These are phyloP conservation scores for Ophiostoma piceae DNA, from an alignment of 2,329 filamentous ascomycete genomes.

Conservation along the genomic window DNA sequence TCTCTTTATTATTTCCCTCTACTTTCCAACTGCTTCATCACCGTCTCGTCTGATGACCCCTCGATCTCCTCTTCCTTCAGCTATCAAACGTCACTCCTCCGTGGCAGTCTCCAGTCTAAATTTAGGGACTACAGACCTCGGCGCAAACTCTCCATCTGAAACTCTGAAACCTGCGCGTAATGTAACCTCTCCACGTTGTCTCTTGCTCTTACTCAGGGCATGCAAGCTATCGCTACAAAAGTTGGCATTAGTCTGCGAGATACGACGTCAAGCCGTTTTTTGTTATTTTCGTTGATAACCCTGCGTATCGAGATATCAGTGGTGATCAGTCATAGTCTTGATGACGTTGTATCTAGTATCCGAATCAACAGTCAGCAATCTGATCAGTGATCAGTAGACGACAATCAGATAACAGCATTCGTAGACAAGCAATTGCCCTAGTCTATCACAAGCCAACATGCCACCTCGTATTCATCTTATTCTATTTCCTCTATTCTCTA, in stretches of 20 bases:
- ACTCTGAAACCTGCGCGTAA: slow-evolving; percentile 9
- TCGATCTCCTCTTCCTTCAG: not conserved
- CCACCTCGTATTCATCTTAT: not conserved
- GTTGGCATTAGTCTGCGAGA: not conserved
- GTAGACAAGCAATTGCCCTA: no score
- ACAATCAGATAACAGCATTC: no score
- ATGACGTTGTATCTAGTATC: no score
- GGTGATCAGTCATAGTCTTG: not conserved
- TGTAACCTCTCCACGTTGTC: slow-evolving; percentile 8
- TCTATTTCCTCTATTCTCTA: not conserved
- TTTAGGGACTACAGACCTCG: not conserved
- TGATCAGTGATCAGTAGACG: no score
- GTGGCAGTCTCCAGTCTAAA: not conserved
- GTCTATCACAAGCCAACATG: not conserved
- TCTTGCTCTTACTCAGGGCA: no score
- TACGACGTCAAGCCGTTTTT: no score
- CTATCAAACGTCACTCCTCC: not conserved
- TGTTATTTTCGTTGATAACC: no score
- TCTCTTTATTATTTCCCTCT: not conserved
- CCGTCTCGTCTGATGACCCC: not conserved
- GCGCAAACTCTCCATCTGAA: slow-evolving; percentile 1
- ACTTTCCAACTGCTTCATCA: not conserved
- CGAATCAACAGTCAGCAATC: no score
- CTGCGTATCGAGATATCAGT: not conserved
- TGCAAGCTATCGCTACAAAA: not conserved